Percentiles rank a stretch among this genome's conserved stretches.
phyloP scores from a whole-genome alignment of 495 filamentous ascomycete genomes.

The Talaromyces ruber region DNA sequence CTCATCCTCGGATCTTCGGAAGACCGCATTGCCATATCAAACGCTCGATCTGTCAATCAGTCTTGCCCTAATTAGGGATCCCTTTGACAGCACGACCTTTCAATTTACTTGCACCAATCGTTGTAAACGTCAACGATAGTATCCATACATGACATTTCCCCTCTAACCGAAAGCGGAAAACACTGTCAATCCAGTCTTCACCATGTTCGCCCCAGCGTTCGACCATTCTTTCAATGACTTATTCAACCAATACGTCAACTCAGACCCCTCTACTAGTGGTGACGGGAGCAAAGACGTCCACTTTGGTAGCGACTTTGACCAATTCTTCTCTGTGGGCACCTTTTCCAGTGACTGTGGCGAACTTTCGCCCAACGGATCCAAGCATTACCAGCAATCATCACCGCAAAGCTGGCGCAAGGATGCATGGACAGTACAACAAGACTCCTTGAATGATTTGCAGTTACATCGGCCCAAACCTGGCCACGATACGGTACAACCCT shows the following conservation, averaged over 20 bases:
- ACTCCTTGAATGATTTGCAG: conserved; percentile 15
- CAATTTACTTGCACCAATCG: background rate
- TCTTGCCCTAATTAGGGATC: background rate
- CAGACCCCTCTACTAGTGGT: conserved; percentile 26
- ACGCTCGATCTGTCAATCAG: background rate
- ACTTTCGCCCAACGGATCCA: conserved; percentile 30
- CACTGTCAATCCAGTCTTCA: conserved; percentile 19
- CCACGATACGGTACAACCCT: conserved; percentile 33
- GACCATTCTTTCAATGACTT: conserved; percentile 45
- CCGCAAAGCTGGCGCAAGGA: conserved; percentile 30
- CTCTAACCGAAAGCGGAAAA: conserved; percentile 38
- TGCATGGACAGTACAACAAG: conserved; percentile 28
- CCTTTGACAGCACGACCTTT: background rate
- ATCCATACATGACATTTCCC: conserved; percentile 6
- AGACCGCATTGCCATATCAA: background rate
- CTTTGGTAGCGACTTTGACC: conserved; percentile 35
- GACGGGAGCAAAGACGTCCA: conserved; percentile 36
- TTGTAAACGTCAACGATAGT: conserved; percentile 12
- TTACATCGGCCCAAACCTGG: conserved; percentile 23
- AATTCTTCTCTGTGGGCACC: conserved; percentile 33
- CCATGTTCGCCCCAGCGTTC: conserved; percentile 38
- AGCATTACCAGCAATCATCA: conserved; percentile 26
- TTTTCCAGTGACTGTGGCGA: conserved; percentile 40
- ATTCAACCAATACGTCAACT: conserved; percentile 45
- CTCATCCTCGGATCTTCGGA: background rate